Percentiles rank a stretch among this genome's conserved stretches.
phyloP scores from a whole-genome alignment of 78 protist genomes.

The Monosiga brevicollis region DNA sequence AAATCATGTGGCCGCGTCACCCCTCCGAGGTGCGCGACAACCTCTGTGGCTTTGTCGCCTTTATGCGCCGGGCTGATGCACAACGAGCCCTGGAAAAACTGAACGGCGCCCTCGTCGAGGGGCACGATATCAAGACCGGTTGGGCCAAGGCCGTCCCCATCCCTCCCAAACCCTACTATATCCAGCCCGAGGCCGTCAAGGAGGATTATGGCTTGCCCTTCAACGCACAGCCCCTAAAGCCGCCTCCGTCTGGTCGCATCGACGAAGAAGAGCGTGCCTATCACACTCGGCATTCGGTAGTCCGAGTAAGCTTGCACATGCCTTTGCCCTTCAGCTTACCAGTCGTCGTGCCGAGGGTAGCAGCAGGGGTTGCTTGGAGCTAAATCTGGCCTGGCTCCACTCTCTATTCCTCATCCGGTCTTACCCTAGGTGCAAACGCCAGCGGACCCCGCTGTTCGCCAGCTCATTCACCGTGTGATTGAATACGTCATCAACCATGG shows the following conservation, averaged over 20 bases:
- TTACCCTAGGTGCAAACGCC: constrained; percentile 6
- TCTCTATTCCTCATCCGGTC: no score
- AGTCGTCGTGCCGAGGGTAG: no score
- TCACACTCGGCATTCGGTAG: not conserved
- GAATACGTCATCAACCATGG: constrained; percentile 21
- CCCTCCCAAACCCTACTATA: constrained; percentile 15
- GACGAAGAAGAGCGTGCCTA: not conserved
- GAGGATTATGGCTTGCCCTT: constrained; percentile 1
- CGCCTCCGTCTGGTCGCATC: not conserved
- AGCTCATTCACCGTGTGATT: constrained; percentile 7
- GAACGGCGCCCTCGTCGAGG: not conserved
- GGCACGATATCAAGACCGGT: not conserved
- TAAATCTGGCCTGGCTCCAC: no score
- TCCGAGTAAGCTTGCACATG: no score
- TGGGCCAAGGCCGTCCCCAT: constrained; percentile 22
- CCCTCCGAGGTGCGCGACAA: constrained; percentile 5
- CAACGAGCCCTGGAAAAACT: constrained; percentile 2
- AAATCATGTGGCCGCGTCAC: constrained; percentile 40
- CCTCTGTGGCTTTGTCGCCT: constrained; percentile 36
- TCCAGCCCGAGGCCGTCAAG: not conserved
- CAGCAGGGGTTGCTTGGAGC: no score
- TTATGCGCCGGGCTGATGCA: constrained; percentile 25
- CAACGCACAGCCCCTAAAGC: not conserved
- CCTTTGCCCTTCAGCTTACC: no score
- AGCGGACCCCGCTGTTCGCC: not conserved